Percentiles rank a stretch among this genome's conserved stretches.
These are phyloP conservation scores for Erysimum cheiranthoides DNA, from an alignment of 345 rosid genomes.

Conservation along the genomic window DNA sequence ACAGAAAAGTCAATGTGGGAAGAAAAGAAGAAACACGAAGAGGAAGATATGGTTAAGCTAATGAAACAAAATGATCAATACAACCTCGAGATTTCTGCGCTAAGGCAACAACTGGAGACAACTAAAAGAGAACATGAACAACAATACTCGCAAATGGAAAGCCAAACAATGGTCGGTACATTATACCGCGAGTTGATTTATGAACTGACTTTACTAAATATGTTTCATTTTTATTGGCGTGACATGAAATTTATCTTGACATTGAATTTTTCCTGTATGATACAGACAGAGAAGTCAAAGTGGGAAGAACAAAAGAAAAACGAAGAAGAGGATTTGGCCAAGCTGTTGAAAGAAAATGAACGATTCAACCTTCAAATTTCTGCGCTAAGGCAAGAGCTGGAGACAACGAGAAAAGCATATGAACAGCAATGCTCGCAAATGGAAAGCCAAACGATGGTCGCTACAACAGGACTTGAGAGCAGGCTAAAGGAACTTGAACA, in stretches of 20 bases:
- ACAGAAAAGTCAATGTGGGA: slow-evolving; percentile 52
- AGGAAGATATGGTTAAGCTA: slow-evolving; percentile 51
- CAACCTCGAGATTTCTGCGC: slow-evolving; percentile 44
- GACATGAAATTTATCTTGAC: background rate
- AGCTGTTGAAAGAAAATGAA: slow-evolving; percentile 52
- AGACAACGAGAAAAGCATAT: slow-evolving; percentile 50
- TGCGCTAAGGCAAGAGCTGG: slow-evolving; percentile 56
- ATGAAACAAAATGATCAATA: slow-evolving; percentile 49
- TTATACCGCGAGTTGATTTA: slow-evolving; percentile 3
- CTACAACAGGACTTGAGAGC: slow-evolving; percentile 51
- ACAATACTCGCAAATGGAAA: slow-evolving; percentile 59
- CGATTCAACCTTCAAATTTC: slow-evolving; percentile 47
- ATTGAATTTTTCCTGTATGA: slow-evolving; percentile 10
- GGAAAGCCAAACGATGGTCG: slow-evolving; percentile 64
- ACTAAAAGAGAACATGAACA: slow-evolving; percentile 54
- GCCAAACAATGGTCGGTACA: slow-evolving; percentile 54
- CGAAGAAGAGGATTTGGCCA: slow-evolving; percentile 53
- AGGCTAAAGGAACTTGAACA: slow-evolving; percentile 63
- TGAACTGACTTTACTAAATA: background rate
- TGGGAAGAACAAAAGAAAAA: slow-evolving; percentile 55
- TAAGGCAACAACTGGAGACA: slow-evolving; percentile 59
- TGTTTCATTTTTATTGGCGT: background rate
- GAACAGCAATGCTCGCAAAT: slow-evolving; percentile 57
- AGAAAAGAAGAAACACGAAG: slow-evolving; percentile 54
- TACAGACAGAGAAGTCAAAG: slow-evolving; percentile 56